Base-by-base conservation (phyloP, 139 green algal species). In the Chlamydomonas sp. region DNA sequence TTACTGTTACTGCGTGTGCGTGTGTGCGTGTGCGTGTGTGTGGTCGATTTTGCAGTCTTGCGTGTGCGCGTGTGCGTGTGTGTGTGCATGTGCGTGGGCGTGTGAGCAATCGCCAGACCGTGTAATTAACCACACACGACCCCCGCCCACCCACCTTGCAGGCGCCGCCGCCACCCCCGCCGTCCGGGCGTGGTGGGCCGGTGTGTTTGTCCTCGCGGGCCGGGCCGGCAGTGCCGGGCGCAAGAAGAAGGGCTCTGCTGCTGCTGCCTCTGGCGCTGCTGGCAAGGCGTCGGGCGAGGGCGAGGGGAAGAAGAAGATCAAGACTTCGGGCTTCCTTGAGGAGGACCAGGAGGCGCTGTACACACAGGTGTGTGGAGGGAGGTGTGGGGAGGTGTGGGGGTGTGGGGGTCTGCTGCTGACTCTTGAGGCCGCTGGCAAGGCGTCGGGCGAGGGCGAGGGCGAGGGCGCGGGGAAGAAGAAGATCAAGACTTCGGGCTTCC, bases 301-400 rank as follows among this genome's bases (percentile, higher is more conserved):
- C 24, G 54, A 10, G 13, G 67, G 35, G 6, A 73, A 76, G 61
- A 71, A 73, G 31, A 58, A 71, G 58, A 84, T 87, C 72, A 79
- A 73, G 5, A 49, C 85, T 5, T 69, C 68, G 13, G 89, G 83
- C 35, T 96, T 96, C 62, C 71, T 62, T 68, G 90, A 96, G 74
- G 47, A 93, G 58, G 90, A 96, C 72, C 90, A 96, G 73, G 79
- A 85, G 58, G 82, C 90, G 48, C 72, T 96, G 43, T 96, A 93
- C 80, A 88, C 81, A 10, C 85, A 96, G 73, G 85, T 92, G 50
- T 35, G 66, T 10, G 2, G 36, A 5, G 43, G 43, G 43, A 54
- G 13, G 43, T 13, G 43, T 54, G 43, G 43, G 43, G 43, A 20
- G 13, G 43, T 26, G 43, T 54, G 43, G 43, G 43, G 43, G 43